phyloP scores from a whole-genome alignment of 768 basidiomycete species.

The Holtermanniella nyarrowii region DNA sequence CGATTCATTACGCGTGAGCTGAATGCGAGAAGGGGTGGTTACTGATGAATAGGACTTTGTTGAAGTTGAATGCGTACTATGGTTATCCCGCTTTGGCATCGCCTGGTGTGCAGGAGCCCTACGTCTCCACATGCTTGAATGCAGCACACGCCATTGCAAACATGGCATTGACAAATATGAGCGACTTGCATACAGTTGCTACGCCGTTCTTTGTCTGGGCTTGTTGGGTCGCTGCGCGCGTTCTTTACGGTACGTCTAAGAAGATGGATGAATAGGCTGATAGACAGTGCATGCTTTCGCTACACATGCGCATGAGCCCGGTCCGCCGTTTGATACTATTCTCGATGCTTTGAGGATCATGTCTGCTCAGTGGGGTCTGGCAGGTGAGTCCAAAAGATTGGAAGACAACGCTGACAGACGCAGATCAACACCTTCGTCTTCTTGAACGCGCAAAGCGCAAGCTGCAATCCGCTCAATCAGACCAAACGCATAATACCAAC shows the following conservation, averaged over 20 bases:
- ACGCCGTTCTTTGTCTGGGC: conserved; percentile 38
- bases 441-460: conserved; percentile 36
- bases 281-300: conserved; percentile 31
- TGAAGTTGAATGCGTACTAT: conserved; percentile 37
- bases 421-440: conserved; percentile 35
- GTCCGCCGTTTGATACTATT: conserved; percentile 30
- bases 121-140: conserved; percentile 23
- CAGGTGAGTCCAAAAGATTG: conserved; percentile 31
- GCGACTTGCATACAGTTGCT: conserved; percentile 4
- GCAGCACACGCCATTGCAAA: conserved; percentile 22
- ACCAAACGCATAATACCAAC: conserved; percentile 7
- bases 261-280: neutral
- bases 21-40: neutral
- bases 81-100: conserved; percentile 34
- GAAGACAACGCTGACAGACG: neutral
- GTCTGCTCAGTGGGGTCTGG: conserved; percentile 30
- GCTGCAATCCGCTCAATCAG: conserved; percentile 18
- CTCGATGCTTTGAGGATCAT: conserved; percentile 23
- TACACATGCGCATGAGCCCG: conserved; percentile 20
- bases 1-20: conserved; percentile 34
- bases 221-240: conserved; percentile 37
- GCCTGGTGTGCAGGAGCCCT: conserved; percentile 32
- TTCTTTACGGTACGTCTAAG: conserved; percentile 26
- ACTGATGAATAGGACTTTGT: conserved; percentile 18
- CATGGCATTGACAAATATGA: conserved; percentile 16